Evolutionary conservation across 306 rosid species (phyloP), one percentile per base, ranked within the genome.

Genomic region (Sphenostylis stenocarpa): DNA sequence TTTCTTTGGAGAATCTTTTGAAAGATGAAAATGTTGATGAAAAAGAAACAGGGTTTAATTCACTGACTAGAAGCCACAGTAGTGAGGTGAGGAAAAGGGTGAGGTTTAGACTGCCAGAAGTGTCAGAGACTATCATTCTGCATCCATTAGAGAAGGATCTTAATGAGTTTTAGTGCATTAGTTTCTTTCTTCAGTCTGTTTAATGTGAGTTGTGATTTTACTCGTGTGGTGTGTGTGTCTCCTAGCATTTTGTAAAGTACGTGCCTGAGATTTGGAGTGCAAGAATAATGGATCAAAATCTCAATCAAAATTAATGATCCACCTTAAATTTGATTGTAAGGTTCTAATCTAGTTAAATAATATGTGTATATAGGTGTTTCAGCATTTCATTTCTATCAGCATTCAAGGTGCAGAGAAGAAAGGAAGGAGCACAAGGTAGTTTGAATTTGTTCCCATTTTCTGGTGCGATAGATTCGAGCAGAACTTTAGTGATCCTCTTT

Each of bases 71-170:
- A 73, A 78, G 67, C 62, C 58, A 63, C 33, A 88, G 81, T 58
- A 24, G 58, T 13, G 78, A 80, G 67, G 52, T 26, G 53, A 87
- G 70, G 87, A 89, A 85, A 82, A 76, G 77, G 64, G 90, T 83
- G 13, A 89, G 79, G 64, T 86, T 85, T 81, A 79, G 45, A 60
- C 33, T 56, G 7, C 92, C 86, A 65, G 82, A 85, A 80, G 88
- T 73, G 57, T 84, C 88, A 1, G 95, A 90, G 62, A 81, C 76
- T 41, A 70, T 88, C 60, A 84, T 83, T 73, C 62, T 86, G 44
- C 21, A 73, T 48, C 73, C 87, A 69, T 53, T 82, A 60, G 60
- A 80, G 10, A 56, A 19, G 44, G 70, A 79, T 15, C 62, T 44
- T 33, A 43, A 43, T 20, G 23, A 78, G 44, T 48, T 71, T 16